Conservation (phyloP, 371 early-diverging fungal species). For the Blyttiomyces sp. region DNA sequence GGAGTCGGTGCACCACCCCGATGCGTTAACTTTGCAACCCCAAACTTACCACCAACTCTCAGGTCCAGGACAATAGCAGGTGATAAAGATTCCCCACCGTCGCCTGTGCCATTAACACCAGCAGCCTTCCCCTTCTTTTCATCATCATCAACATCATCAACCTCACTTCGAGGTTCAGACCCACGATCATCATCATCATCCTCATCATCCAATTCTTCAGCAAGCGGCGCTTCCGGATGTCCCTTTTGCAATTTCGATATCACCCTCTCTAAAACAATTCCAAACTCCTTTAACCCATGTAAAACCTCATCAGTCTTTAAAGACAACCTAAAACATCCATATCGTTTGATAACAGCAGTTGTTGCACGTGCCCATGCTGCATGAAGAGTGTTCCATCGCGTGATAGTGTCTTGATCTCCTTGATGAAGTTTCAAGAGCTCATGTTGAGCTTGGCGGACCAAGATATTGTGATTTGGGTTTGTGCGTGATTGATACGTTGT, state of each 20-base stretch:
- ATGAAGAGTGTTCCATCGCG: too few species aligned
- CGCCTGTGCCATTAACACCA: background rate
- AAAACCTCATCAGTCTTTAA: too few species aligned
- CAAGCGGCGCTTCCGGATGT: background rate
- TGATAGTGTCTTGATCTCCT: too few species aligned
- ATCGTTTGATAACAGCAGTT: too few species aligned
- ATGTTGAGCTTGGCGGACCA: too few species aligned
- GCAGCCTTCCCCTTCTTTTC: background rate
- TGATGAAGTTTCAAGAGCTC: too few species aligned
- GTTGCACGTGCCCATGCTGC: too few species aligned
- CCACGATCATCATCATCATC: background rate
- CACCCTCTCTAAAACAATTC: too few species aligned
- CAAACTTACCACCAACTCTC: background rate
- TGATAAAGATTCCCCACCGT: background rate
- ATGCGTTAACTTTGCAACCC: conserved; percentile 4
- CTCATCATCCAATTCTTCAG: background rate
- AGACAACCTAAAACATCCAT: too few species aligned
- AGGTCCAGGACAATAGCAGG: conserved; percentile 5
- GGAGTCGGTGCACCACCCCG: conserved; percentile 4
- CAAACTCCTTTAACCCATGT: too few species aligned
- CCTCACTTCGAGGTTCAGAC: background rate
- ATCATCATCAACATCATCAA: background rate
- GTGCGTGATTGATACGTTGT: background rate
- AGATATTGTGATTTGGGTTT: background rate
- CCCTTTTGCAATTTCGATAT: background rate